phyloP scores from a whole-genome alignment of 108 stramenopile genomes.

The Tribonema minus region DNA sequence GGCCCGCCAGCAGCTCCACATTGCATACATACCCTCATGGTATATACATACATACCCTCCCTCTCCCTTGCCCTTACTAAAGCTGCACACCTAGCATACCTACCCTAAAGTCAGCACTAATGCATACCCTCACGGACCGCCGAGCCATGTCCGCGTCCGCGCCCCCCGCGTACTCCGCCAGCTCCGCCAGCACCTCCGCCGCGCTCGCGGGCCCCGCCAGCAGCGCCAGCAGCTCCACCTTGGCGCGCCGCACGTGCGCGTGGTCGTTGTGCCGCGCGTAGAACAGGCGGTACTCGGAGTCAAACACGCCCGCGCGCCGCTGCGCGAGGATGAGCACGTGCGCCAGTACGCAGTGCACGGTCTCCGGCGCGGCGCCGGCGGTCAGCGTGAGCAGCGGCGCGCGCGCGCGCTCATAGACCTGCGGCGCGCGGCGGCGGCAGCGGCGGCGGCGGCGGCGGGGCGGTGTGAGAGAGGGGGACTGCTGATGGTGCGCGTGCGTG shows the following conservation, averaged over 20 bases:
- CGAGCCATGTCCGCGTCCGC: slow-evolving; percentile 71
- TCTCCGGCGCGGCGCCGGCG: slow-evolving; percentile 72
- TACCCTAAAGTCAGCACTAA: too few relatives aligned
- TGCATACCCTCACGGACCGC: slow-evolving; percentile 80
- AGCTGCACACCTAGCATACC: too few relatives aligned
- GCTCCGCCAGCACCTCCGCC: slow-evolving; percentile 88
- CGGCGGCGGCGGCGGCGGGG: neutral
- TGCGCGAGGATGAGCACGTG: slow-evolving; percentile 90
- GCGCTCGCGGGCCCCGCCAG: slow-evolving; percentile 81
- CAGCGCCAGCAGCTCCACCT: slow-evolving; percentile 78
- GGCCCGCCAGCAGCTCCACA: too few relatives aligned
- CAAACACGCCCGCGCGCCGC: slow-evolving; percentile 86
- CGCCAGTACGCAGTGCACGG: slow-evolving; percentile 77
- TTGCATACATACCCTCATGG: too few relatives aligned
- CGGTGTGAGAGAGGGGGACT: too few relatives aligned
- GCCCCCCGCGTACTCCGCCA: slow-evolving; percentile 83
- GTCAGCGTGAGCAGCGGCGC: slow-evolving; percentile 91
- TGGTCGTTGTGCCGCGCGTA: slow-evolving; percentile 91
- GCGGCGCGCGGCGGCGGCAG: slow-evolving; percentile 14
- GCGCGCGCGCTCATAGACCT: slow-evolving; percentile 84
- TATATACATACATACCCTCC: too few relatives aligned
- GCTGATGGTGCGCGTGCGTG: too few relatives aligned
- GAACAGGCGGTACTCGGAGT: slow-evolving; percentile 94
- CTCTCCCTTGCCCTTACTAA: too few relatives aligned
- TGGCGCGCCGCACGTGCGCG: slow-evolving; percentile 86